Base-by-base conservation (phyloP, 768 basidiomycete genomes). In the Leucocoprinus birnbaumii region DNA sequence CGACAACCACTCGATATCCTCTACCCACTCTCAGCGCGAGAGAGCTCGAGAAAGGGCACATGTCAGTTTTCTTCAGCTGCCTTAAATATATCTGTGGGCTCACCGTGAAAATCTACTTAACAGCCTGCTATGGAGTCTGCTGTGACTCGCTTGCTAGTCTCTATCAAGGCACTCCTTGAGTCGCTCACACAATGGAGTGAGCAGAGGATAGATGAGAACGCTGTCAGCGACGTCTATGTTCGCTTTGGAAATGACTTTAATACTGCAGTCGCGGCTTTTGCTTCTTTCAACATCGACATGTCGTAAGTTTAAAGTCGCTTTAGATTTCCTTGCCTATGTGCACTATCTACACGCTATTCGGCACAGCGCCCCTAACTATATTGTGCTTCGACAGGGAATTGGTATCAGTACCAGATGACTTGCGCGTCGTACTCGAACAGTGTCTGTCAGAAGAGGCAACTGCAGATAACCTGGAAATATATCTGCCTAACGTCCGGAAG, bases 141-240 rank as follows among this genome's bases (percentile, higher is more conserved):
- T 19, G 94, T 97, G 31, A 97, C 95, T 18, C 82, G 92, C 48
- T 82, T 98, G 10, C 80, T 99, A 22, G 93, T 99, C 2, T 87
- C 94, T 26, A 98, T 98, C 60, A 96, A 98, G 68, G 84, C 91
- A 59, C 83, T 99, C n/a, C 79, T 99, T 35, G 94, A 97, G 67
- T 80, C 89, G 1, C 78, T 97, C 53, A 92, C 90, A 5, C 73
- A 81, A 73, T 97, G 94, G 94, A 91, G 89, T 68, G 77, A 77
- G 56, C 70, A 80, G 57, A 78, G 84, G 62, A 79, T 89, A 62
- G 77, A 84, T 54, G 94, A 96, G 66, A 73, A 70, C 41, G 78
- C 90, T 61, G 94, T 99, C 66, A 97, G 94, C 78, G 93, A 98
- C 69, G 91, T 97, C 51, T 99, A 99, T 70, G 97, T 99, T 51